A percentile compares a stretch with the other conserved stretches of the same genome.
phyloP scores from a whole-genome alignment of 1,284 basidiomycete genomes.

The Sporisorium reilianum region DNA sequence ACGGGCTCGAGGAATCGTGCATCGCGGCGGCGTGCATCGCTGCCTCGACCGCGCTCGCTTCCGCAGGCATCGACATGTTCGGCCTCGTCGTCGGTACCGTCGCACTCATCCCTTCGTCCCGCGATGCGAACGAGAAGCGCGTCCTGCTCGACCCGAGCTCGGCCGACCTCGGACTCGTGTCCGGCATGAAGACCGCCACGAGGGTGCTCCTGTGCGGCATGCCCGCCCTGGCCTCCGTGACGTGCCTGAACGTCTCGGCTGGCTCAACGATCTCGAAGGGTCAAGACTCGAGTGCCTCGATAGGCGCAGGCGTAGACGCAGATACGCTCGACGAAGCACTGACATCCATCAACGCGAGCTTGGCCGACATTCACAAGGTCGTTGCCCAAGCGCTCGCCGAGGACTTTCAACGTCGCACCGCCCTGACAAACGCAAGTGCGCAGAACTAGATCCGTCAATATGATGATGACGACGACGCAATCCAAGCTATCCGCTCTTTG shows the following conservation, averaged over 20 bases:
- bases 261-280: constrained; percentile 5
- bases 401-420: constrained; percentile 38
- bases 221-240: constrained; percentile 88
- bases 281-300: not conserved
- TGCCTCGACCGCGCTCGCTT: constrained; percentile 87
- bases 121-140: constrained; percentile 61
- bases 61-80: constrained; percentile 87
- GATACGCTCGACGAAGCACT: constrained; percentile 31
- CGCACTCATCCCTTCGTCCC: constrained; percentile 70
- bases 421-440: constrained; percentile 8
- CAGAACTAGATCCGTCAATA: not conserved
- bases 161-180: constrained; percentile 73
- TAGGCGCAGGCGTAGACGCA: constrained; percentile 18
- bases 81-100: constrained; percentile 84
- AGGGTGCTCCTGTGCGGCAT: constrained; percentile 80
- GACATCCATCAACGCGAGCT: constrained; percentile 19
- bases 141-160: constrained; percentile 82
- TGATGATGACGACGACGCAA: too few relatives aligned
- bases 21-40: constrained; percentile 77
- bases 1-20: constrained; percentile 76
- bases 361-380: constrained; percentile 50
- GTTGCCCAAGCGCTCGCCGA: constrained; percentile 40
- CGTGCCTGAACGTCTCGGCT: constrained; percentile 67
- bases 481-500: too few relatives aligned
- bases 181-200: constrained; percentile 67